These are phyloP conservation scores for Coemansia reversa DNA, from an alignment of 192 early-diverging fungal species.

Conservation along the genomic window DNA sequence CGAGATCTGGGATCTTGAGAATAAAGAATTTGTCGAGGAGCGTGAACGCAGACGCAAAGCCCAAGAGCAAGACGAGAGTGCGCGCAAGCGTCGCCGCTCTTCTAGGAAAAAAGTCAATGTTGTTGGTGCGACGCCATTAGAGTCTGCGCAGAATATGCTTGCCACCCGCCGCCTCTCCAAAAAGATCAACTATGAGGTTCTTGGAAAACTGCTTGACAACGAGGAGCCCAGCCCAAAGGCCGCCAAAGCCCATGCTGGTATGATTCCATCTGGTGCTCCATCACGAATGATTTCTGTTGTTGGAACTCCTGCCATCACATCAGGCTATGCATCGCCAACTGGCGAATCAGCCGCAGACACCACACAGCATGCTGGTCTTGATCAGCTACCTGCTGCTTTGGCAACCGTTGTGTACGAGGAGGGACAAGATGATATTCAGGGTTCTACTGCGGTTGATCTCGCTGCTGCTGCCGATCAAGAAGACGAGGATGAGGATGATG, in stretches of 20 bases:
- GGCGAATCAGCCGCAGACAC: slow-evolving; percentile 19
- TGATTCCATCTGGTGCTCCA: slow-evolving; percentile 54
- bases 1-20: slow-evolving; percentile 81
- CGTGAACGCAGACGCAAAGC: slow-evolving; percentile 52
- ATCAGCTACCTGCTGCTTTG: slow-evolving; percentile 40
- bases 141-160: slow-evolving; percentile 76
- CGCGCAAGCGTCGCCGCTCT: slow-evolving; percentile 36
- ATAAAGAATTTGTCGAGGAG: slow-evolving; percentile 79
- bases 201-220: slow-evolving; percentile 70
- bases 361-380: slow-evolving; percentile 29
- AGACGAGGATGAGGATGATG: slow-evolving; percentile 55
- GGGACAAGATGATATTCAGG: slow-evolving; percentile 53
- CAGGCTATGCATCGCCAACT: slow-evolving; percentile 37
- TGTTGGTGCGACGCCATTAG: slow-evolving; percentile 62
- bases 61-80: slow-evolving; percentile 21
- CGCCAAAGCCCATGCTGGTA: slow-evolving; percentile 22
- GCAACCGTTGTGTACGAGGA: slow-evolving; percentile 32
- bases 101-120: slow-evolving; percentile 30
- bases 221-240: slow-evolving; percentile 31
- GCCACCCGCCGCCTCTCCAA: slow-evolving; percentile 75
- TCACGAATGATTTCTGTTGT: slow-evolving; percentile 44
- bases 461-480: slow-evolving; percentile 43
- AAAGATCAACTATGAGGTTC: slow-evolving; percentile 85
- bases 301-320: slow-evolving; percentile 22
- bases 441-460: slow-evolving; percentile 29